phyloP scores from a whole-genome alignment of 345 rosid species.

The Trapa bicornis region DNA sequence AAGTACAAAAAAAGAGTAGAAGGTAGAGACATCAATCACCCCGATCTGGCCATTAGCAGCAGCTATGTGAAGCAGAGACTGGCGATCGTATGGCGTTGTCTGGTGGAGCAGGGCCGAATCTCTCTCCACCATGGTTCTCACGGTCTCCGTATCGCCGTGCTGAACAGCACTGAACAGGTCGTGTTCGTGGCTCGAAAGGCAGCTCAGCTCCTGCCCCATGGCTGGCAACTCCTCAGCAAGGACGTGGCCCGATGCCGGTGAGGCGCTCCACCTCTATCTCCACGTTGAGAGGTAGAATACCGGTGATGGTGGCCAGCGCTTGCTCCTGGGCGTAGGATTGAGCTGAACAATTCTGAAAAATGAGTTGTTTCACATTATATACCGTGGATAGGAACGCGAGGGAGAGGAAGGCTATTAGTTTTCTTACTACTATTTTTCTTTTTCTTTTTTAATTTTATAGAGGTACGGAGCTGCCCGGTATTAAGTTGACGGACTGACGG shows the following conservation, averaged over 20 bases:
- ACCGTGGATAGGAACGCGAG: neutral
- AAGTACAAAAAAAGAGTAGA: neutral
- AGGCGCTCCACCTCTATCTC: slow-evolving; percentile 1
- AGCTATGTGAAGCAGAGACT: slow-evolving; percentile 79
- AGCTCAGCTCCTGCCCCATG: slow-evolving; percentile 97
- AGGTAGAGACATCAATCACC: slow-evolving; percentile 25
- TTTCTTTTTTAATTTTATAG: too few relatives aligned
- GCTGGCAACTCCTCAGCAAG: neutral
- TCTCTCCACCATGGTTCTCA: slow-evolving; percentile 31
- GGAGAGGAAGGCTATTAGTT: neutral
- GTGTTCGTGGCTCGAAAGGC: slow-evolving; percentile 52
- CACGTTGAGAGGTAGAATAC: neutral
- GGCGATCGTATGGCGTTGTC: slow-evolving; percentile 64
- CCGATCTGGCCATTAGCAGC: slow-evolving; percentile 98
- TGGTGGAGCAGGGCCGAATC: slow-evolving; percentile 47
- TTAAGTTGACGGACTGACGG: too few relatives aligned
- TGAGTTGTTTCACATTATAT: neutral
- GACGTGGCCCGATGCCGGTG: neutral
- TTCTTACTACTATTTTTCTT: neutral
- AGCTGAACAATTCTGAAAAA: neutral
- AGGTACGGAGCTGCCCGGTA: too few relatives aligned
- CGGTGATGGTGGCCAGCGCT: too few relatives aligned
- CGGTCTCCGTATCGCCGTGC: slow-evolving; percentile 47
- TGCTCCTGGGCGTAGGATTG: neutral
- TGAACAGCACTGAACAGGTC: slow-evolving; percentile 66